Evolutionary conservation across 177 flowering plant species (phyloP).

Genomic region (Vitis hybrid): DNA sequence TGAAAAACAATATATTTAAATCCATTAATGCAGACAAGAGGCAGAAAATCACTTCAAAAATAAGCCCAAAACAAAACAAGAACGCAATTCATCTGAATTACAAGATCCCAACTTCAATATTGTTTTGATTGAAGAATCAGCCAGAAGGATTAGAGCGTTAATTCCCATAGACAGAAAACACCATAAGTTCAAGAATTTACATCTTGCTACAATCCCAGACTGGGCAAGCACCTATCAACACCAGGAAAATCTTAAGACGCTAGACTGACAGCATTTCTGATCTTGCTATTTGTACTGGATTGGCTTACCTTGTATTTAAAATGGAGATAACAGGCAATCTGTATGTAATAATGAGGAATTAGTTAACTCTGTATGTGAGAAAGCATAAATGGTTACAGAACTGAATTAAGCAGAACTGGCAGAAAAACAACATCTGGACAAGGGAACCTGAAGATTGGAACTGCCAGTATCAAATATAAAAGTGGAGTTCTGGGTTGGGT

Average conservation of each 20-base stretch:
- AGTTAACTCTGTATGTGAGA: not conserved
- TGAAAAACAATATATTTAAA: slow-evolving; percentile 16
- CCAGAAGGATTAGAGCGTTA: slow-evolving; percentile 32
- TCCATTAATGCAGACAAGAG: no score
- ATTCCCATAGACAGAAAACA: slow-evolving; percentile 42
- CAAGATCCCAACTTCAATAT: slow-evolving; percentile 69
- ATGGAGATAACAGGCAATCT: slow-evolving; percentile 85
- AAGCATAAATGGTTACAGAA: not conserved
- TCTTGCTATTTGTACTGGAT: slow-evolving; percentile 56
- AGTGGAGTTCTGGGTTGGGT: slow-evolving; percentile 81
- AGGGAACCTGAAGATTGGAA: slow-evolving; percentile 91
- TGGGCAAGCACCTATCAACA: no score
- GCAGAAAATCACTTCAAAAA: not conserved
- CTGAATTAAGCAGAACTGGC: slow-evolving; percentile 38
- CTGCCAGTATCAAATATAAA: slow-evolving; percentile 93
- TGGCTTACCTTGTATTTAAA: slow-evolving; percentile 48
- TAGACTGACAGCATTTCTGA: slow-evolving; percentile 30
- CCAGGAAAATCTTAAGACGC: no score
- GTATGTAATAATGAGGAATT: slow-evolving; percentile 17
- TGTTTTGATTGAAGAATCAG: slow-evolving; percentile 73
- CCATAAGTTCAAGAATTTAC: not conserved
- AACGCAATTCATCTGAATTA: slow-evolving; percentile 65
- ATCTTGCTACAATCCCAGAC: not conserved
- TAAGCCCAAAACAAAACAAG: not conserved
- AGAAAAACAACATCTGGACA: slow-evolving; percentile 77